Percentiles rank a stretch among this genome's conserved stretches.
Conservation (phyloP, 108 stramenopile genomes). For the Schizochytrium sp. region DNA sequence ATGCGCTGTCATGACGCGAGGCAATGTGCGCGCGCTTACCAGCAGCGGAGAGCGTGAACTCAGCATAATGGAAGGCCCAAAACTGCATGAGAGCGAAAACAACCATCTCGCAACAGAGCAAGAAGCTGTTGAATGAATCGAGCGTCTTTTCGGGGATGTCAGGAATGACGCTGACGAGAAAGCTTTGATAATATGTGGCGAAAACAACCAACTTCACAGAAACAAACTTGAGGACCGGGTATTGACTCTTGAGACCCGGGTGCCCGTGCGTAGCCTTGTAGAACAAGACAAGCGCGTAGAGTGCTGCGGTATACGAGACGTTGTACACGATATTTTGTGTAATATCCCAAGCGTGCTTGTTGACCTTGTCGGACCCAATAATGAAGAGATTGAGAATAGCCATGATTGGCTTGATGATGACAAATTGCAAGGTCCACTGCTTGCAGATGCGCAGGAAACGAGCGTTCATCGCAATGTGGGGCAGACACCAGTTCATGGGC, state of each 20-base stretch:
- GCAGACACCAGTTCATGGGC: constrained; percentile 18
- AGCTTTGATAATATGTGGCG: constrained; percentile 24
- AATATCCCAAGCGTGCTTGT: background rate
- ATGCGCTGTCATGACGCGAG: background rate
- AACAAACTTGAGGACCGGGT: constrained; percentile 22
- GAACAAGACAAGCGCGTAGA: constrained; percentile 18
- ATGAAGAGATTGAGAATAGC: constrained; percentile 10
- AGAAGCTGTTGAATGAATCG: constrained; percentile 17
- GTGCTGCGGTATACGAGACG: constrained; percentile 10
- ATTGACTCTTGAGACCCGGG: background rate
- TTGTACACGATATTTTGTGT: constrained; percentile 20
- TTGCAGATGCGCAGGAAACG: constrained; percentile 10
- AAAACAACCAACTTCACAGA: constrained; percentile 19
- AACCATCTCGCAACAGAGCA: constrained; percentile 26
- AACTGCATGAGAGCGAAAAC: constrained; percentile 17
- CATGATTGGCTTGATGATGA: constrained; percentile 21
- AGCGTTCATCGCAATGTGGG: background rate
- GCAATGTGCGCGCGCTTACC: background rate
- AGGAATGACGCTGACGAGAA: background rate
- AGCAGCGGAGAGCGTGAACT: background rate
- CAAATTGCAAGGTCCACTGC: constrained; percentile 5
- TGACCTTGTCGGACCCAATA: background rate
- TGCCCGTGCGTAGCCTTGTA: constrained; percentile 23
- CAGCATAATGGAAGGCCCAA: background rate
- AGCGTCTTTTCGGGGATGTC: background rate